phyloP scores from a whole-genome alignment of 2,329 filamentous ascomycete species.

The Diaporthe sp. region DNA sequence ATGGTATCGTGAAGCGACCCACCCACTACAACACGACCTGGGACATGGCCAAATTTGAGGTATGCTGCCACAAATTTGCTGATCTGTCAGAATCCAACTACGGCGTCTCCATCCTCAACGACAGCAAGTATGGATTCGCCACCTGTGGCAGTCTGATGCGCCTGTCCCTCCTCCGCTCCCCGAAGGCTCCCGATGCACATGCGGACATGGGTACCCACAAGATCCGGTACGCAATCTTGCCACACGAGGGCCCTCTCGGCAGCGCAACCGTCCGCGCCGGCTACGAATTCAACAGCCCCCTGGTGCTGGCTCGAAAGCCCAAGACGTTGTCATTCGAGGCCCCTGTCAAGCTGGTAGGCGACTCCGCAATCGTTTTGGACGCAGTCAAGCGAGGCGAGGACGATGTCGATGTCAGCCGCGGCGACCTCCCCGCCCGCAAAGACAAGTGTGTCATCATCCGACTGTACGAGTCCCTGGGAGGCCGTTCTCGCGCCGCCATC shows the following conservation, averaged over 20 bases:
- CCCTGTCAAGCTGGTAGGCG: slow-evolving; percentile 77
- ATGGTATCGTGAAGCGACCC: slow-evolving; percentile 87
- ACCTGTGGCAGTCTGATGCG: slow-evolving; percentile 92
- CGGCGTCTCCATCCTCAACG: slow-evolving; percentile 93
- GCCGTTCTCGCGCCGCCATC: slow-evolving; percentile 80
- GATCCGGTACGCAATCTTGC: slow-evolving; percentile 92
- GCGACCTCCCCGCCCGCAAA: slow-evolving; percentile 73
- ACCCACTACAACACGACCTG: slow-evolving; percentile 97
- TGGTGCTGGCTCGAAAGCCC: slow-evolving; percentile 66
- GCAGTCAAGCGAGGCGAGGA: slow-evolving; percentile 94
- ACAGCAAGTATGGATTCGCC: slow-evolving; percentile 96
- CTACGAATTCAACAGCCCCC: slow-evolving; percentile 90
- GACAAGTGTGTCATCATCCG: slow-evolving; percentile 86
- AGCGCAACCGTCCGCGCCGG: slow-evolving; percentile 83
- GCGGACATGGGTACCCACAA: slow-evolving; percentile 93
- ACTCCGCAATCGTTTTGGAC: slow-evolving; percentile 82
- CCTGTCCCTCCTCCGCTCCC: slow-evolving; percentile 84
- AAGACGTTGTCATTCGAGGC: slow-evolving; percentile 47
- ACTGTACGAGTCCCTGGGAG: slow-evolving; percentile 90
- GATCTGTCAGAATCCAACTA: slow-evolving; percentile 91
- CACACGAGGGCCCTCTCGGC: slow-evolving; percentile 81
- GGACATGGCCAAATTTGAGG: slow-evolving; percentile 96
- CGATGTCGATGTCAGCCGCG: slow-evolving; percentile 78
- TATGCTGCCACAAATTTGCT: slow-evolving; percentile 95
- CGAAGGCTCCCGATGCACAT: slow-evolving; percentile 93